phyloP scores from a whole-genome alignment of 768 basidiomycete species.

The Auriscalpium orientale region DNA sequence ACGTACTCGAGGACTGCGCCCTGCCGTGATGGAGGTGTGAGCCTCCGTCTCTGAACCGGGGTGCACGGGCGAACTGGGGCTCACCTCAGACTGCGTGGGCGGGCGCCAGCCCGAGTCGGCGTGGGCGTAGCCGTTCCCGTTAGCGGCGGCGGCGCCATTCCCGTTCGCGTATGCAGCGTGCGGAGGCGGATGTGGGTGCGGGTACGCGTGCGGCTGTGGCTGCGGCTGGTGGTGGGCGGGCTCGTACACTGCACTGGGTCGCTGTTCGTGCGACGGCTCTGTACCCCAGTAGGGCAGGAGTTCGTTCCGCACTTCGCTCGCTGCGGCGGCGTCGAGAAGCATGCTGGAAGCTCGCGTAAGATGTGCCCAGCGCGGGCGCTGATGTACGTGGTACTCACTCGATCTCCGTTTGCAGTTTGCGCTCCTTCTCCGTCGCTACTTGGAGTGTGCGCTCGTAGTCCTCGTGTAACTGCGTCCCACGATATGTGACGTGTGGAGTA shows the following conservation, averaged over 20 bases:
- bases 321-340: constrained; percentile 14
- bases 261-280: background rate
- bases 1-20: background rate
- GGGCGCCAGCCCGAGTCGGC: background rate
- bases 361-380: background rate
- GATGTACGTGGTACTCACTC: constrained; percentile 2
- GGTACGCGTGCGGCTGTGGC: background rate
- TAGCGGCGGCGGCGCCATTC: background rate
- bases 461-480: constrained; percentile 1
- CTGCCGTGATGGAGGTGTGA: background rate
- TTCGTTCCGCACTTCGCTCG: background rate
- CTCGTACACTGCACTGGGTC: background rate
- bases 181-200: background rate
- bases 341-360: constrained; percentile 1
- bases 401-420: constrained; percentile 12
- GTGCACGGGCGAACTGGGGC: background rate
- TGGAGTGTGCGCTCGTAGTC: constrained; percentile 7
- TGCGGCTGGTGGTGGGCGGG: background rate
- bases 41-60: background rate
- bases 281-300: background rate
- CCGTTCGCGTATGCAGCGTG: background rate
- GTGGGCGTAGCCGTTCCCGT: background rate
- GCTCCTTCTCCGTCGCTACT: constrained; percentile 12
- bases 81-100: background rate
- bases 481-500: background rate